Percentiles rank a stretch among this genome's conserved stretches.
Evolutionary conservation across 1,284 basidiomycete species (phyloP).

Genomic region (Volvariella surrecta): DNA sequence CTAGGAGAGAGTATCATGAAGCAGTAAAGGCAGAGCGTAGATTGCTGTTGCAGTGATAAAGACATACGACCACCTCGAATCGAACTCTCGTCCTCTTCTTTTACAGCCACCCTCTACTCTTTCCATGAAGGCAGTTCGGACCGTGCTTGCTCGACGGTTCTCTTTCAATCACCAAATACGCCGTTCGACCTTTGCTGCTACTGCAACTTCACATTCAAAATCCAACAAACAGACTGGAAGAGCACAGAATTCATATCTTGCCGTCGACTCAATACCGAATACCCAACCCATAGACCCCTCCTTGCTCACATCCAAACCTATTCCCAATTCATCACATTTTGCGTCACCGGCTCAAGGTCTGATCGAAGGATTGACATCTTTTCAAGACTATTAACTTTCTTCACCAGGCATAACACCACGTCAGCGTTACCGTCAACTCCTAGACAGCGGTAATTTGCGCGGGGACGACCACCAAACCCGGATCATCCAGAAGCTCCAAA

Average conservation of each 20-base stretch:
- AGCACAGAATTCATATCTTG: conserved; percentile 28
- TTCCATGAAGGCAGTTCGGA: conserved; percentile 18
- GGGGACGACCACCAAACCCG: conserved; percentile 80
- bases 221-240: conserved; percentile 14
- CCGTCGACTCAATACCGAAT: conserved; percentile 13
- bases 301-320: neutral
- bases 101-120: neutral
- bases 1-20: neutral
- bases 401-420: conserved; percentile 39
- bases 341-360: conserved; percentile 8
- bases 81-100: neutral
- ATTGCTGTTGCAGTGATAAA: neutral
- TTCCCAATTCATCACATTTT: neutral
- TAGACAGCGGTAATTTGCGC: conserved; percentile 62
- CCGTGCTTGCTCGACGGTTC: conserved; percentile 11
- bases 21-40: neutral
- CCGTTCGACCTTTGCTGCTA: conserved; percentile 1
- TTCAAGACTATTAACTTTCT: conserved; percentile 3
- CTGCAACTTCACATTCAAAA: conserved; percentile 7
- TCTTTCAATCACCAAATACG: conserved; percentile 11
- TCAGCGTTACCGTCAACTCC: conserved; percentile 67
- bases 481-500: conserved; percentile 79
- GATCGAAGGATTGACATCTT: neutral
- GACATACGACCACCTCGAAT: neutral
- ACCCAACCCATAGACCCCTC: conserved; percentile 4